Conservation (phyloP, 75 land plant genomes). For the Cryptomeria japonica region DNA sequence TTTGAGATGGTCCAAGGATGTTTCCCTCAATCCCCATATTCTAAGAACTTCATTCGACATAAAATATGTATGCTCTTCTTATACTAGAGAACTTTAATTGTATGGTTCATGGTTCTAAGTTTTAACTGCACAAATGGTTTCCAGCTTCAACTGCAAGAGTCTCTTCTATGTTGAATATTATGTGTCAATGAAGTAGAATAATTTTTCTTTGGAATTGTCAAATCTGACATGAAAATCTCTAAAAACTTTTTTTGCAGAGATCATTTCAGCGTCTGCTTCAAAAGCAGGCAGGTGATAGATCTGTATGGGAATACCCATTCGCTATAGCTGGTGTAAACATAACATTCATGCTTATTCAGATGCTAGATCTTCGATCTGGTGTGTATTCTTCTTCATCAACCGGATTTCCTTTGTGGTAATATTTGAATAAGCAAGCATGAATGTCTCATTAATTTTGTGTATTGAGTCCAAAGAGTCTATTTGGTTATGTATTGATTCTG, state of each 20-base stretch:
- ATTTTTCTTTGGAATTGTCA: not conserved
- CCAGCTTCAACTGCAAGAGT: not conserved
- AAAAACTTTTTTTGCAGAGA: conserved; percentile 42
- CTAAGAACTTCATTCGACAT: not conserved
- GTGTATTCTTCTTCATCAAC: not conserved
- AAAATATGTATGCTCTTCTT: not conserved
- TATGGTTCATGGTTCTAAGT: not conserved
- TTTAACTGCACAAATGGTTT: not conserved
- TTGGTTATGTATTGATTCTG: not conserved
- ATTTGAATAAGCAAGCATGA: not conserved
- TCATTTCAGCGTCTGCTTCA: conserved; percentile 75
- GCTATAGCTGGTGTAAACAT: conserved; percentile 97
- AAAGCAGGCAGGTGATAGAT: conserved; percentile 75
- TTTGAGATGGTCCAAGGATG: not conserved
- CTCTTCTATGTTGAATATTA: not conserved
- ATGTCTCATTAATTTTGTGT: not conserved
- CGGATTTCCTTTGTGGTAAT: not conserved
- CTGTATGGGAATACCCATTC: conserved; percentile 97
- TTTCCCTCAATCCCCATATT: not conserved
- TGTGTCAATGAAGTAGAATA: not conserved
- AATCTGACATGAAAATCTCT: not conserved
- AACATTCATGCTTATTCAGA: conserved; percentile 95
- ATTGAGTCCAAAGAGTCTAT: not conserved
- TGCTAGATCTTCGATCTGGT: conserved; percentile 92
- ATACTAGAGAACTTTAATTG: not conserved